Evolutionary conservation across 2,329 filamentous ascomycete species (phyloP), one percentile per base, ranked within the genome.

Genomic region (Plectosphaerella sp.): DNA sequence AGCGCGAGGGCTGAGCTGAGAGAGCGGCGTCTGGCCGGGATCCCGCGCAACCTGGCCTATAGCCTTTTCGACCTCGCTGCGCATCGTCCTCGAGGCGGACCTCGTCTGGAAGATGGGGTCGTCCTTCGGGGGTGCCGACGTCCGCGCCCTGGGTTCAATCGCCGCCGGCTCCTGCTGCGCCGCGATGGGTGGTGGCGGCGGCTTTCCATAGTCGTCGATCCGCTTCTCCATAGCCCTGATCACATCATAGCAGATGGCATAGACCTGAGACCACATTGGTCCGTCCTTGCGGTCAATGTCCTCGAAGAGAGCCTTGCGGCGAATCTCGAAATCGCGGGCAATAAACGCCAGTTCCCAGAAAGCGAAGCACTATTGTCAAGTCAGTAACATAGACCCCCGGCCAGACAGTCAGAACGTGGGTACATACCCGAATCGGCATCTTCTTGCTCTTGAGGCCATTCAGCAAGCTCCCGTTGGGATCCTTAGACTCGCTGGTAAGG

Each of bases 321-420:
- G 84, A n/a, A 83, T 78, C 15, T 86, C 78, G 57, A 88, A 92
- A 50, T 83, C 80, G 52, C 87, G 81, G 37, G 89, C 86, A 59
- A 97, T 96, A 52, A 89, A 78, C 28, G 84, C 83, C 25, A 97
- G 75, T 64, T 97, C 93, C 92, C 92, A 96, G 68, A 96, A 88
- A 15, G 93, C 92, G 67, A 95, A 96, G 1, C 54, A 54, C 56
- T 58, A 9, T 5, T 5, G 3, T 7, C 10, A 43, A n/a, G 45
- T 54, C 14, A 56, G 54, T 37, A 18, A 18, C 8, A n/a, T 25
- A 2, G 33, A 14, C 14, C n/a, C 3, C 8, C 8, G 24, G 43
- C 6, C 15, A 20, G n/a, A n/a, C 8, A 45, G 43, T 16, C 15
- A 20, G n/a, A n/a, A n/a, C 5, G 14, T 11, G 5, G 12, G 24